Evolutionary conservation across 352 stramenopile genomes (phyloP), one percentile per base, ranked within the genome.

Genomic region (Phytopythium boreale): DNA sequence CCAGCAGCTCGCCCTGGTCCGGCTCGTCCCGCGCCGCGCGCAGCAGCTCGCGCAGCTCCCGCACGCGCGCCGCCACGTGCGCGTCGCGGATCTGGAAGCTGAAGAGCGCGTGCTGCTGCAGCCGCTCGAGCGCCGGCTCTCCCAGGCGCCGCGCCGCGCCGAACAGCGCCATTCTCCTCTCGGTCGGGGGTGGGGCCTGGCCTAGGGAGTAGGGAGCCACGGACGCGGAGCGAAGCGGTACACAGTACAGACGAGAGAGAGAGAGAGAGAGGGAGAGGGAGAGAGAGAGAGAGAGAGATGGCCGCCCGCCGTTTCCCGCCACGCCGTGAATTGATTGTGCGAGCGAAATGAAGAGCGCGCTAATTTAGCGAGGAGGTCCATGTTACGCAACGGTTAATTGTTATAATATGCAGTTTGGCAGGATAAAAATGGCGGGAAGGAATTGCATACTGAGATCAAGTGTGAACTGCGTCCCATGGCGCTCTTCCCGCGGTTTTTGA

Each of bases 91-190:
- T 78, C 66, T 88, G 76, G 69, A 92, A 89, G 55, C 74, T 62
- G 70, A 92, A 92, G n/a, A 92, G 70, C 24, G 75, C 78, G 69
- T 92, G 77, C 12, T 66, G 60, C 43, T 72, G 63, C 62, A 84
- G 71, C 36, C 59, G 64, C 63, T 66, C 68, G 19, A 82, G 59
- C 59, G 73, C 66, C 34, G 37, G 49, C 22, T 44, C 29, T 29
- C n/a, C 51, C 4, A 57, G 51, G 6, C 51, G 51, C 51, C 27
- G 15, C 29, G 27, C 17, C 27, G 19, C 51, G 0, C 29, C 51
- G 29, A 57, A 43, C 27, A 57, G 51, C 49, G 22, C 24, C 49
- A 55, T 55, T 22, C 8, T 36, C 11, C 47, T 31, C 22, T 29
- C 22, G 46, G 17, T 1, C 29, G 7, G 29, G 29, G 29, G 3